These are phyloP conservation scores for Arabidopsis suecica DNA, from an alignment of 345 rosid genomes.

Conservation along the genomic window DNA sequence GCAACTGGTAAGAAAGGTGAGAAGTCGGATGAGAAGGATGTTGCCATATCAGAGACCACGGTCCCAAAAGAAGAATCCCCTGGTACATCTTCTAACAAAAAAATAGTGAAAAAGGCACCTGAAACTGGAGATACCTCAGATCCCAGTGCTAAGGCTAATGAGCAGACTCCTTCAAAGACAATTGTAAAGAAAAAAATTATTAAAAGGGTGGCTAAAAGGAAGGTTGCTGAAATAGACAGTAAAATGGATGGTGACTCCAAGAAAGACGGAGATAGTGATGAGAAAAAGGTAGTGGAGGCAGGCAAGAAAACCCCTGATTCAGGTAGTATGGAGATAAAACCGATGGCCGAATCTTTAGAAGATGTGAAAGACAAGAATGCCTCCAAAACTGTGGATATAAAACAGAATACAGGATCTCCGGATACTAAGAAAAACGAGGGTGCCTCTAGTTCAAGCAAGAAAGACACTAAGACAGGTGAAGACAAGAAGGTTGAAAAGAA, in stretches of 20 bases:
- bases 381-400: constrained; percentile 34
- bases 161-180: constrained; percentile 60
- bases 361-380: constrained; percentile 48
- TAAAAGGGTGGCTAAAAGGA: constrained; percentile 83
- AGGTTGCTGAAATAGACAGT: constrained; percentile 53
- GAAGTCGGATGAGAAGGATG: constrained; percentile 51
- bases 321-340: constrained; percentile 48
- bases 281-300: constrained; percentile 42
- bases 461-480: constrained; percentile 47
- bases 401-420: constrained; percentile 43
- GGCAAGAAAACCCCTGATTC: constrained; percentile 48
- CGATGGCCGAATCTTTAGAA: constrained; percentile 41
- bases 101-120: constrained; percentile 58
- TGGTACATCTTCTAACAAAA: constrained; percentile 60
- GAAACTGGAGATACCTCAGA: constrained; percentile 57
- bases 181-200: constrained; percentile 72
- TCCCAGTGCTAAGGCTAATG: constrained; percentile 43
- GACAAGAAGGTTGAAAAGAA: constrained; percentile 54
- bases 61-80: constrained; percentile 53
- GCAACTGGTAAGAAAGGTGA: constrained; percentile 52
- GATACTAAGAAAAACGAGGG: constrained; percentile 52
- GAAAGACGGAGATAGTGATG: constrained; percentile 53
- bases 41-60: constrained; percentile 49
- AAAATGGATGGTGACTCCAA: constrained; percentile 48
- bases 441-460: constrained; percentile 47